These are phyloP conservation scores for Meyerozyma elateridarum DNA, from an alignment of 1,139 yeast species.

Conservation along the genomic window DNA sequence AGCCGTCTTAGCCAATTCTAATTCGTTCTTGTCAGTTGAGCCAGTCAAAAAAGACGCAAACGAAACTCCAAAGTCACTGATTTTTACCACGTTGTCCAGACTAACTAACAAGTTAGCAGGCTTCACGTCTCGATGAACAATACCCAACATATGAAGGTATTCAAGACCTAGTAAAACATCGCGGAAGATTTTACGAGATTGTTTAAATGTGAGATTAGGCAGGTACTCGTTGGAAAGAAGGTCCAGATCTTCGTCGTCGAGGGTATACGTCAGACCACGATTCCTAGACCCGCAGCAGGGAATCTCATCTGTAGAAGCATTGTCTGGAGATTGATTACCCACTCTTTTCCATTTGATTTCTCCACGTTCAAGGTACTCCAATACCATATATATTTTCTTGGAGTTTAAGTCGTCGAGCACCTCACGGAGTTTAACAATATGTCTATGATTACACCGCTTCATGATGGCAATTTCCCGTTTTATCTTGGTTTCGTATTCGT, in stretches of 20 bases:
- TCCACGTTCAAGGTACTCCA: constrained; percentile 90
- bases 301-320: constrained; percentile 17
- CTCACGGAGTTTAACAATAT: constrained; percentile 81
- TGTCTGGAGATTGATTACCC: not conserved
- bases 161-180: constrained; percentile 89
- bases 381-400: constrained; percentile 81
- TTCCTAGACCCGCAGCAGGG: constrained; percentile 33
- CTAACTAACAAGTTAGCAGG: constrained; percentile 88
- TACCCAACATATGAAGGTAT: constrained; percentile 88
- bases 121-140: constrained; percentile 93
- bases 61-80: constrained; percentile 96
- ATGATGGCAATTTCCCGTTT: constrained; percentile 92
- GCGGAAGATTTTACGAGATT: constrained; percentile 68
- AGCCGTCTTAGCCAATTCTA: constrained; percentile 84
- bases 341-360: constrained; percentile 80
- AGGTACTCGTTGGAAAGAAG: constrained; percentile 38
- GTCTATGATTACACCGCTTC: constrained; percentile 90
- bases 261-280: constrained; percentile 5
- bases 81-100: constrained; percentile 73
- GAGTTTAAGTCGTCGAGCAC: constrained; percentile 85
- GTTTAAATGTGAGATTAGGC: constrained; percentile 62
- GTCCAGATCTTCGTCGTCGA: constrained; percentile 29
- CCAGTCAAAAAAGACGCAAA: constrained; percentile 65
- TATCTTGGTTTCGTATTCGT: constrained; percentile 61
- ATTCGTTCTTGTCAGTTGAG: constrained; percentile 52